These are phyloP conservation scores for Rickenella mellea DNA, from an alignment of 768 basidiomycete species.

Conservation along the genomic window DNA sequence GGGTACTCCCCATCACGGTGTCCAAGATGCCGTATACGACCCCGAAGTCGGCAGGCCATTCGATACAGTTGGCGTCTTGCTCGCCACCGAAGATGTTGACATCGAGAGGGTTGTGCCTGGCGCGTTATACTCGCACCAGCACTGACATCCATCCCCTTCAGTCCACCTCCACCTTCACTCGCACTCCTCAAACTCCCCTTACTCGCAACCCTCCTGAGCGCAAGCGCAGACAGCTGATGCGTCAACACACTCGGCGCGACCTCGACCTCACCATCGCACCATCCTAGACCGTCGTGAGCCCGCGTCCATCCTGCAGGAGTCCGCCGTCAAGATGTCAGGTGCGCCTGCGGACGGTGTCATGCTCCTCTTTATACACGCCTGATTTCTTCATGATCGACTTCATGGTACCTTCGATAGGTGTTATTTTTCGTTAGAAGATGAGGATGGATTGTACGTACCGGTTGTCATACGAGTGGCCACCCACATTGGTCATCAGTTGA, in stretches of 20 bases:
- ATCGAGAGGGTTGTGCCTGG: no score
- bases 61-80: neutral
- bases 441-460: no score
- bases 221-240: conserved; percentile 45
- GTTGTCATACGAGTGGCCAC: conserved; percentile 5
- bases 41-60: neutral
- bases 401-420: conserved; percentile 7
- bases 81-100: neutral
- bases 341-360: conserved; percentile 47
- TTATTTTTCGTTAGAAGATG: no score
- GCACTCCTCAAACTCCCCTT: neutral
- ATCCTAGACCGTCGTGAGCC: conserved; percentile 66
- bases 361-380: conserved; percentile 38
- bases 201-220: neutral
- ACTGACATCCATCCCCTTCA: neutral
- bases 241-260: conserved; percentile 62
- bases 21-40: neutral
- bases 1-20: neutral
- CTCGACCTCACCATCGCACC: conserved; percentile 74
- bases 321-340: conserved; percentile 55
- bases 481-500: neutral
- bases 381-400: conserved; percentile 26
- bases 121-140: neutral
- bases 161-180: neutral
- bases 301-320: conserved; percentile 50